A percentile compares a stretch with the other conserved stretches of the same genome.
These are phyloP conservation scores for Thinopyrum elongatum DNA, from an alignment of 176 grass and related monocot species.

Conservation along the genomic window DNA sequence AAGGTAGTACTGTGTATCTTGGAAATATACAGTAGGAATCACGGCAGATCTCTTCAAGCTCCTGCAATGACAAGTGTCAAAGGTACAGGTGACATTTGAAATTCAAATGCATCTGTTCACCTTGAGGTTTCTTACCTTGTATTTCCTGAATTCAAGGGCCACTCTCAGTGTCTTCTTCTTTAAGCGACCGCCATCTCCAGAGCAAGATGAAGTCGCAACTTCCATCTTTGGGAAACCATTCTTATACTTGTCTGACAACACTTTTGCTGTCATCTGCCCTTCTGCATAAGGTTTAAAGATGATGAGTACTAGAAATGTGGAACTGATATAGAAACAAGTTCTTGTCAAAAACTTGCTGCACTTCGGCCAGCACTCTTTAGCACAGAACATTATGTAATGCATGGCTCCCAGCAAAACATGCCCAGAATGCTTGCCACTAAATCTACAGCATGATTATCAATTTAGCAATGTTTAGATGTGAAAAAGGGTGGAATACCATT, in stretches of 20 bases:
- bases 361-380: not conserved
- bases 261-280: constrained; percentile 22
- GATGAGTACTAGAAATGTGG: not conserved
- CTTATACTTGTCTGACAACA: constrained; percentile 31
- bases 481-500: constrained; percentile 25
- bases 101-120: not conserved
- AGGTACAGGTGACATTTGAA: not conserved
- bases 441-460: not conserved
- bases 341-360: not conserved
- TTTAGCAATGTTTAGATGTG: not conserved
- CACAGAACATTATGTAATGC: not conserved
- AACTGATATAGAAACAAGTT: not conserved
- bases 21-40: constrained; percentile 46
- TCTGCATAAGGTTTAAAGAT: constrained; percentile 30
- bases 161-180: constrained; percentile 45
- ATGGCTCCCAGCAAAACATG: not conserved
- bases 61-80: constrained; percentile 37
- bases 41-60: constrained; percentile 45
- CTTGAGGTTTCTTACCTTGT: constrained; percentile 30
- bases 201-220: not conserved
- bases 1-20: constrained; percentile 49
- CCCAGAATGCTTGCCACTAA: not conserved
- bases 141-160: constrained; percentile 27
- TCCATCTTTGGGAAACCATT: constrained; percentile 12
- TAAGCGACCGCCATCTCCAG: constrained; percentile 15